phyloP scores from a whole-genome alignment of 2,329 filamentous ascomycete genomes.

The Anthostomella pinea region DNA sequence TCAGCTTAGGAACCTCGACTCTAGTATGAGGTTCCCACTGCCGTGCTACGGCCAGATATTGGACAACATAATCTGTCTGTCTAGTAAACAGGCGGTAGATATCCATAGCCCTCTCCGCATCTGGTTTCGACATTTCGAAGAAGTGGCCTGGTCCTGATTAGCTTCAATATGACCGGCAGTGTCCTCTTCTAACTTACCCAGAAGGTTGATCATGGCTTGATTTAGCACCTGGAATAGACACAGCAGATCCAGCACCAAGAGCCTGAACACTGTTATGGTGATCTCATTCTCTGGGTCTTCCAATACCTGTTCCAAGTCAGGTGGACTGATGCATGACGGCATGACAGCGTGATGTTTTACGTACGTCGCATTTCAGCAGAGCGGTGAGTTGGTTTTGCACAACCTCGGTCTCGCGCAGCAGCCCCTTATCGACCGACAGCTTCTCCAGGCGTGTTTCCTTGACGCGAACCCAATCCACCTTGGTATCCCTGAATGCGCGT shows the following conservation, averaged over 20 bases:
- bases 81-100: slow-evolving; percentile 91
- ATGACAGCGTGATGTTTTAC: slow-evolving; percentile 32
- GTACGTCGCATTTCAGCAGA: slow-evolving; percentile 83
- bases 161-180: slow-evolving; percentile 3
- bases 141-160: slow-evolving; percentile 69
- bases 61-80: slow-evolving; percentile 89
- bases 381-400: slow-evolving; percentile 86
- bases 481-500: slow-evolving; percentile 77
- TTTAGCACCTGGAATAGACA: slow-evolving; percentile 93
- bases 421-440: slow-evolving; percentile 84
- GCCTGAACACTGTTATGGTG: slow-evolving; percentile 85
- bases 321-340: slow-evolving; percentile 11
- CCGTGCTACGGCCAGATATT: slow-evolving; percentile 81
- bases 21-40: slow-evolving; percentile 90
- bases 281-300: slow-evolving; percentile 96
- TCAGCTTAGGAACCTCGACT: slow-evolving; percentile 92
- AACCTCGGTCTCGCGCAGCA: slow-evolving; percentile 85
- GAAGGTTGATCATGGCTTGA: slow-evolving; percentile 92
- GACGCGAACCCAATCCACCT: slow-evolving; percentile 83
- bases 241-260: slow-evolving; percentile 86
- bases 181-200: slow-evolving; percentile 58
- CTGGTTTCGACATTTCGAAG: slow-evolving; percentile 94
- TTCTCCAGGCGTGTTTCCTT: slow-evolving; percentile 82
- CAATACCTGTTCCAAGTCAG: slow-evolving; percentile 59
- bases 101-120: slow-evolving; percentile 85